Base-by-base conservation (phyloP, 306 rosid genomes). In the Amphicarpaea edgeworthii region DNA sequence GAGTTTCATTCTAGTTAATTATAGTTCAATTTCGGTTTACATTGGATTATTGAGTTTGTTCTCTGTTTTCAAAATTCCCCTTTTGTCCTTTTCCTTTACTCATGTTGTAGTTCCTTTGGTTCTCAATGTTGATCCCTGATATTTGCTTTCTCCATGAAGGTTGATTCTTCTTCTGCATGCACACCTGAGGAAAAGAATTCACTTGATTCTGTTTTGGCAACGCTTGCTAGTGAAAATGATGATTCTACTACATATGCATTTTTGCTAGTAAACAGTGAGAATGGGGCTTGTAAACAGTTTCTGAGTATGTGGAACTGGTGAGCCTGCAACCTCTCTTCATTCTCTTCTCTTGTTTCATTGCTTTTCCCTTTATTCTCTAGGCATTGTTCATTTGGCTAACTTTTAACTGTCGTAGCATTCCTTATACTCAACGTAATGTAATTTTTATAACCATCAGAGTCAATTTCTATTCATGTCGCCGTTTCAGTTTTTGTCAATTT, bases 271-370 rank as follows among this genome's bases (percentile, higher is more conserved):
- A 88, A 86, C 65, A 68, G 81, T 26, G 86, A 79, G 58, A 80
- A 81, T 32, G 97, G 86, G 60, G 61, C 91, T 12, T 88, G 98
- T 68, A 81, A 73, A 68, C 81, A 79, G 81, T 78, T 96, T 82
- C 81, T 92, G 60, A 84, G 84, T 67, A 83, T 82, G 88, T 92
- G 93, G 98, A 84, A 80, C 69, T 21, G 90, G 99, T 96, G 73
- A 88, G 93, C 62, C 24, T 37, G 34, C 57, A 12, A 45, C 41
- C 17, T 20, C 16, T 40, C 28, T 23, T 63, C 41, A 40, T 21
- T 54, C n/a, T 7, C 47, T 38, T 60, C 30, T 20, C 30, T 26
- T 3, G 43, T 12, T 41, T 58, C 16, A 19, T 45, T 66, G 23
- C 4, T 23, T 50, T 32, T 14, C 57, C 67, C 66, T 16, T 71